Conservation (phyloP, 305 asterid species). For the Rubia peregrina region DNA sequence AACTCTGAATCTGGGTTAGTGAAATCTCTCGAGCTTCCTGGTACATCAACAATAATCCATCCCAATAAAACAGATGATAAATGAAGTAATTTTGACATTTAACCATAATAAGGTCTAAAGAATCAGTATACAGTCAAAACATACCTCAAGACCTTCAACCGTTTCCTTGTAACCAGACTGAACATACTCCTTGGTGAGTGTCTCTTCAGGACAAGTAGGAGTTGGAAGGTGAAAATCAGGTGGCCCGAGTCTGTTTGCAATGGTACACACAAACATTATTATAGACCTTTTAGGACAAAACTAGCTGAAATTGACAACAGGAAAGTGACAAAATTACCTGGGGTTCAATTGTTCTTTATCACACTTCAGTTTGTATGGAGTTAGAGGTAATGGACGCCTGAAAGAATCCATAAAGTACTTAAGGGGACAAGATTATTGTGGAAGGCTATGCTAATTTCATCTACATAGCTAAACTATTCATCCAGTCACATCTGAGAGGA, state of each 20-base stretch:
- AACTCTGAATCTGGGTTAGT: slow-evolving; percentile 63
- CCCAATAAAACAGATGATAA: background rate
- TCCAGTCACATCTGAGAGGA: background rate
- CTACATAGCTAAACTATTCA: background rate
- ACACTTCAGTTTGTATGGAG: slow-evolving; percentile 71
- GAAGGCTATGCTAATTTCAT: background rate
- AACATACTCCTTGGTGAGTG: slow-evolving; percentile 66
- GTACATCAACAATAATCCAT: slow-evolving; percentile 7
- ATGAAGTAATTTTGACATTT: background rate
- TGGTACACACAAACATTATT: background rate
- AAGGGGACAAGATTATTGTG: slow-evolving; percentile 18
- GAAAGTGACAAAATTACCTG: slow-evolving; percentile 42
- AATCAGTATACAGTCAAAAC: background rate
- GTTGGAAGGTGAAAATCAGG: slow-evolving; percentile 92
- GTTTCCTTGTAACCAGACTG: slow-evolving; percentile 75
- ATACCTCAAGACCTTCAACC: slow-evolving; percentile 88
- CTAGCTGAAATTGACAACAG: background rate
- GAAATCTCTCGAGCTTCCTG: slow-evolving; percentile 84
- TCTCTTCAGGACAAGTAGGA: slow-evolving; percentile 89
- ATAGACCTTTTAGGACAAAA: background rate
- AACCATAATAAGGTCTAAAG: background rate
- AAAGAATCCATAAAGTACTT: slow-evolving; percentile 20
- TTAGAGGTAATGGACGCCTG: slow-evolving; percentile 61
- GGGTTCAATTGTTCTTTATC: slow-evolving; percentile 82
- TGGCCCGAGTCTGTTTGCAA: slow-evolving; percentile 70